phyloP scores from a whole-genome alignment of 2,329 filamentous ascomycete species.

The Phyllosticta citriasiana region DNA sequence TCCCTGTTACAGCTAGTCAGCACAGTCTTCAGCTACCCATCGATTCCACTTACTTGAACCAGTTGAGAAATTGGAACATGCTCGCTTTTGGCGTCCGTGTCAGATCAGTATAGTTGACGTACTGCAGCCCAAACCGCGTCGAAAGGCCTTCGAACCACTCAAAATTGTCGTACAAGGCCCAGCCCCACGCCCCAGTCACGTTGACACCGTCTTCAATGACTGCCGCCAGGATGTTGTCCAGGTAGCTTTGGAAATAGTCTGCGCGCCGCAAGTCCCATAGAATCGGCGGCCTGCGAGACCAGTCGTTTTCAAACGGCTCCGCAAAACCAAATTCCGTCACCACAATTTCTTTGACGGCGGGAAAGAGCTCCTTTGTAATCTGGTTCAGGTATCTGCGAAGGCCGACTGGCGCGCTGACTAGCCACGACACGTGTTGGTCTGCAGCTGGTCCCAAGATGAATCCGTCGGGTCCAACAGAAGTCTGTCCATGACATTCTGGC shows the following conservation, averaged over 20 bases:
- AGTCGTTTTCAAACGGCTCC: slow-evolving; percentile 31
- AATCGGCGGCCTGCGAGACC: slow-evolving; percentile 20
- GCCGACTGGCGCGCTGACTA: slow-evolving; percentile 30
- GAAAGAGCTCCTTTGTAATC: slow-evolving; percentile 35
- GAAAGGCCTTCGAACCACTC: slow-evolving; percentile 30
- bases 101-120: slow-evolving; percentile 32
- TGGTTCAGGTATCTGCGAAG: slow-evolving; percentile 33
- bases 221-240: slow-evolving; percentile 31
- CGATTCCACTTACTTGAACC: slow-evolving; percentile 24
- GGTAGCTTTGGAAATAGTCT: slow-evolving; percentile 33
- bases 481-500: slow-evolving; percentile 32
- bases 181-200: slow-evolving; percentile 33
- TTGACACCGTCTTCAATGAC: slow-evolving; percentile 31
- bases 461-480: slow-evolving; percentile 26
- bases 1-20: background rate
- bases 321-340: slow-evolving; percentile 34
- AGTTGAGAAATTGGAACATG: slow-evolving; percentile 34
- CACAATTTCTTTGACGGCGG: slow-evolving; percentile 30
- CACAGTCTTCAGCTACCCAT: background rate
- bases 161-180: slow-evolving; percentile 34
- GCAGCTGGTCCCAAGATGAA: slow-evolving; percentile 37
- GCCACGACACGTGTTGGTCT: slow-evolving; percentile 32
- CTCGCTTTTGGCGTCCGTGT: slow-evolving; percentile 33
- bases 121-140: slow-evolving; percentile 33
- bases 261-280: slow-evolving; percentile 32